Conservation (phyloP, 2,329 filamentous ascomycete species). For the Epichloe glyceriae region DNA sequence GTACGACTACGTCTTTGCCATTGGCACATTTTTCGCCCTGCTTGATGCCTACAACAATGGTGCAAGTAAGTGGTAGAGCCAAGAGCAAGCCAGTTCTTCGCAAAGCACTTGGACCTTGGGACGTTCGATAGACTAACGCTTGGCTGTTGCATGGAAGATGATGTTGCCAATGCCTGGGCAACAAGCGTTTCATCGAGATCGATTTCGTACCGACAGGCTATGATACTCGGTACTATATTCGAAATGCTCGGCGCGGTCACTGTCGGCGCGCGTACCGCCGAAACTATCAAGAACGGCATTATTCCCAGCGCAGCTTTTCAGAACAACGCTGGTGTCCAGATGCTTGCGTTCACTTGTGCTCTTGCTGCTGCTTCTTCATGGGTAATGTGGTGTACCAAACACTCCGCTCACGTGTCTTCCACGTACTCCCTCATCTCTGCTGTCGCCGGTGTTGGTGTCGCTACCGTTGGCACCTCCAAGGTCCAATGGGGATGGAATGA, state of each 20-base stretch:
- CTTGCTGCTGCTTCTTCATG: constrained; percentile 53
- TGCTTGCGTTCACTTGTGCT: constrained; percentile 54
- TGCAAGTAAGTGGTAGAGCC: constrained; percentile 44
- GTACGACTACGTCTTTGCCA: constrained; percentile 50
- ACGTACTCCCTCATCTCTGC: constrained; percentile 60
- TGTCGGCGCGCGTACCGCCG: constrained; percentile 56
- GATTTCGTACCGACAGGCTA: constrained; percentile 53
- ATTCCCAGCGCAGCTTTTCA: constrained; percentile 47
- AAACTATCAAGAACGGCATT: constrained; percentile 70
- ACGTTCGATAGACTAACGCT: background rate
- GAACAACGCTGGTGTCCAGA: constrained; percentile 50
- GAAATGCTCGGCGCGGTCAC: constrained; percentile 55
- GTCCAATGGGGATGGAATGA: constrained; percentile 56
- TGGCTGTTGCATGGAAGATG: constrained; percentile 36
- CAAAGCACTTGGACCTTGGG: background rate
- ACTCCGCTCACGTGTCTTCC: constrained; percentile 61
- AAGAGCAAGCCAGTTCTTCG: background rate
- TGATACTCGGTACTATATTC: constrained; percentile 53
- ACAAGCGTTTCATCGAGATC: constrained; percentile 48
- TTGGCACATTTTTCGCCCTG: constrained; percentile 64
- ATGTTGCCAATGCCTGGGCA: constrained; percentile 76
- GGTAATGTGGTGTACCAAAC: constrained; percentile 69
- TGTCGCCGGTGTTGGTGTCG: constrained; percentile 56
- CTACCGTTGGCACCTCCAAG: constrained; percentile 45
- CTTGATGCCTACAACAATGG: constrained; percentile 70